A percentile compares a stretch with the other conserved stretches of the same genome.
These are phyloP conservation scores for Trichosporon sp. DNA, from an alignment of 1,284 basidiomycete species.

Conservation along the genomic window DNA sequence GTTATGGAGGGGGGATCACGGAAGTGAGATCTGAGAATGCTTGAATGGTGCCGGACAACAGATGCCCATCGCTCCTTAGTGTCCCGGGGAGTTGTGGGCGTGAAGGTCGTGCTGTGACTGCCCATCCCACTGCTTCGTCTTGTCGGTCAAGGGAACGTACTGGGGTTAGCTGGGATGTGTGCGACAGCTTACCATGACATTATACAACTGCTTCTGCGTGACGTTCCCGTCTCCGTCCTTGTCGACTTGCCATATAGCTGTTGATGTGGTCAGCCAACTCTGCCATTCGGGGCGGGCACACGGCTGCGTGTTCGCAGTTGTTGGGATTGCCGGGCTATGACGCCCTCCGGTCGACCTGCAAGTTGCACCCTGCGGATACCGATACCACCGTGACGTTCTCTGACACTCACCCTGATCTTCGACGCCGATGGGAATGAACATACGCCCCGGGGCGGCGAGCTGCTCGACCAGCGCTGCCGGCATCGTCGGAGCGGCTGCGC, in stretches of 20 bases:
- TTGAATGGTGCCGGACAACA: background rate
- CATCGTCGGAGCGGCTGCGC: slow-evolving; percentile 78
- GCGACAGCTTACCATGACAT: slow-evolving; percentile 63
- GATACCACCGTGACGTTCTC: background rate
- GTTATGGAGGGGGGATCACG: background rate
- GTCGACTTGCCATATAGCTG: slow-evolving; percentile 73
- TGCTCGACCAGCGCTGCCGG: slow-evolving; percentile 72
- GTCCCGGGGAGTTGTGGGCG: background rate
- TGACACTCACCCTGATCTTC: slow-evolving; percentile 40
- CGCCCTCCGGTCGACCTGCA: no score
- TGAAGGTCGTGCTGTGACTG: background rate
- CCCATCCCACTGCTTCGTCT: slow-evolving; percentile 37
- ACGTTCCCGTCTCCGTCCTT: slow-evolving; percentile 72
- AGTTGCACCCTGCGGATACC: background rate
- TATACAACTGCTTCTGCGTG: slow-evolving; percentile 65
- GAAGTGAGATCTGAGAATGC: background rate
- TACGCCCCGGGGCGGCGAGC: slow-evolving; percentile 75
- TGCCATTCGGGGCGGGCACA: background rate
- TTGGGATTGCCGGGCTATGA: no score
- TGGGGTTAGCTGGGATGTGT: slow-evolving; percentile 19
- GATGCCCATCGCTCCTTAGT: background rate
- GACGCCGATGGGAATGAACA: slow-evolving; percentile 89
- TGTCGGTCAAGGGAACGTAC: slow-evolving; percentile 53
- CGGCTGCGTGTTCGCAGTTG: background rate
- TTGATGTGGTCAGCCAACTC: slow-evolving; percentile 6